Percentiles rank a stretch among this genome's conserved stretches.
Evolutionary conservation across 2,329 filamentous ascomycete genomes (phyloP).

Genomic region (Samsoniella hepiali): DNA sequence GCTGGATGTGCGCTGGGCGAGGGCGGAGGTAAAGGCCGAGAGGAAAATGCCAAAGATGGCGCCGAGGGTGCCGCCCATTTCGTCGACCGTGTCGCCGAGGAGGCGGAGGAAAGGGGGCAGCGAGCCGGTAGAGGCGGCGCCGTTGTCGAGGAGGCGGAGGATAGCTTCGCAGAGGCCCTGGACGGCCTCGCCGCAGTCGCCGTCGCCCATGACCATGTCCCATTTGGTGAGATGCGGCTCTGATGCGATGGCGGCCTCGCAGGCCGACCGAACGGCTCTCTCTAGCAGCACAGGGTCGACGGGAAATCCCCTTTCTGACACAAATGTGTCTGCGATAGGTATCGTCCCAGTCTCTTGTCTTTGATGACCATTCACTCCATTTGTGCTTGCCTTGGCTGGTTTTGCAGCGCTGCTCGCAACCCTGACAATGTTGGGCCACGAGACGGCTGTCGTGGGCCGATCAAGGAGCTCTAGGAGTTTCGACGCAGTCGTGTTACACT

Average conservation of each 20-base stretch:
- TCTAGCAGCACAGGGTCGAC: conserved; percentile 53
- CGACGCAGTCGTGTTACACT: conserved; percentile 43
- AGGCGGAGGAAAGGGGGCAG: conserved; percentile 45
- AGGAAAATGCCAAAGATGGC: conserved; percentile 55
- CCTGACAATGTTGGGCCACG: not conserved
- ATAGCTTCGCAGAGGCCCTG: conserved; percentile 49
- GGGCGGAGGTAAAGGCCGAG: conserved; percentile 42
- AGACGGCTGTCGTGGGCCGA: not conserved
- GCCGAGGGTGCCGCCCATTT: conserved; percentile 52
- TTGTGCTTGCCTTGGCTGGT: not conserved
- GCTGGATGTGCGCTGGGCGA: conserved; percentile 27
- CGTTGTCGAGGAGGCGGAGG: conserved; percentile 42
- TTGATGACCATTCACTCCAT: not conserved
- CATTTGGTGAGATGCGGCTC: conserved; percentile 61
- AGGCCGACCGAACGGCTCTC: conserved; percentile 53
- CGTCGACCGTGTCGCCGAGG: conserved; percentile 52
- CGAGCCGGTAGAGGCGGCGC: conserved; percentile 42
- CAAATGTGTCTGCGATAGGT: not conserved
- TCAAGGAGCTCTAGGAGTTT: not conserved
- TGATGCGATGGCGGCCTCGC: conserved; percentile 49
- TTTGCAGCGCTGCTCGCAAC: too few species aligned
- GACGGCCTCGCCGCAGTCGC: conserved; percentile 62
- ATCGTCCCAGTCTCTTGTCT: not conserved
- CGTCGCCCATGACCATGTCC: conserved; percentile 63
- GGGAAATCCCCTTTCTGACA: conserved; percentile 46